Evolutionary conservation across 192 early-diverging fungal genomes (phyloP), one percentile per base, ranked within the genome.

Genomic region (Coemansia sp.): DNA sequence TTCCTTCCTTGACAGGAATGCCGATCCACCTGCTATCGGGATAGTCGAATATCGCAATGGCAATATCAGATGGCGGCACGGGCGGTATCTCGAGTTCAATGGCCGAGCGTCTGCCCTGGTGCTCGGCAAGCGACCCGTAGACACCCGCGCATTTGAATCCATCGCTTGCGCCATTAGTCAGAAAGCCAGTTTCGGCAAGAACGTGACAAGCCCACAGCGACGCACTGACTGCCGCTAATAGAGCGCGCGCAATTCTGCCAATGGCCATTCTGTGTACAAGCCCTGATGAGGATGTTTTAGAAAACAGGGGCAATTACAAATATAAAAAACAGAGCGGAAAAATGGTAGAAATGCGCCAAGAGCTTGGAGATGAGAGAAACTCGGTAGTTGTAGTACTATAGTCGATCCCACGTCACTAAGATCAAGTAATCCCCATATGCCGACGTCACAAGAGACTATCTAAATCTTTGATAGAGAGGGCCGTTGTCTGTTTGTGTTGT

Each of bases 81-180:
- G 79, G 72, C 21, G 74, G 79, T 17, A 82, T 69, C 65, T 70
- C 71, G 15, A 82, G 50, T 51, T 76, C 79, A 31, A 82, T 62
- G 8, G 51, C 41, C 11, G 79, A 82, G 45, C 74, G 79, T 31
- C 67, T 46, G 8, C 74, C 70, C 37, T 63, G 27, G 31, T 14
- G 38, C 19, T 69, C 63, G 39, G 46, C 36, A 9, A 66, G 57
- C 7, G 79, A 74, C 23, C 74, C 74, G 41, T 72, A 82, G 31
- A 82, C 72, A 41, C 79, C 79, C 12, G 79, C 79, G 37, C 79
- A 82, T 62, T 76, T 76, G 51, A 76, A 76, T 41, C 79, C 79
- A 17, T 82, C 79, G 61, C 74, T 74, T 17, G 67, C 67, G 48
- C 70, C 79, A 51, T 82, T 75, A 3, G 72, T 69, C 65, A 82